Base-by-base conservation (phyloP, 2,329 filamentous ascomycete species). In the Fusarium burgessii region DNA sequence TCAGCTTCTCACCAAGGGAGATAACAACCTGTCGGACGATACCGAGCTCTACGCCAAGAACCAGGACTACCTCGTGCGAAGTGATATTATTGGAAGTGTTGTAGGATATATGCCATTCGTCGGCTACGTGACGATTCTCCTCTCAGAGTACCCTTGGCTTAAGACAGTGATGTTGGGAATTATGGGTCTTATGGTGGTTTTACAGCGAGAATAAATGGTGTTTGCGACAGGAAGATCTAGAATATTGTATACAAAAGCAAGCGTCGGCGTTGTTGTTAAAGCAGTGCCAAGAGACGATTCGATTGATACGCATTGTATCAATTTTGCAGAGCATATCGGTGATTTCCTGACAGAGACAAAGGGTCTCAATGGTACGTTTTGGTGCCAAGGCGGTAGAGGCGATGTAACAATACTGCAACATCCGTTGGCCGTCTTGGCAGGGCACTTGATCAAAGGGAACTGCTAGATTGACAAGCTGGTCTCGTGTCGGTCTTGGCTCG, bases 131-230 rank as follows among this genome's bases (percentile, higher is more conserved):
- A 99, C 96, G 3, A 99, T 99, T 75, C 85, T 98, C 81, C 85
- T 99, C 69, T 96, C 93, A 70, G 96, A 99, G 81, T 91, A 99
- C 79, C 96, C 96, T 9, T 98, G 95, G 95, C 81, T 98, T 76
- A 99, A 99, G 88, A 97, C 93, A 45, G 95, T 91, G 29, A 93
- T 98, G 91, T 82, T 99, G 77, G 95, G 93, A 3, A 88, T 98
- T 54, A 99, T 99, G 96, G 96, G 95, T 3, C 80, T 98, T 76
- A 90, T 97, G 83, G 96, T 98, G 29, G 91, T 99, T 50, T 80
- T 99, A 76, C 96, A 99, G 81, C 85, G 95, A 77, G 96, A 99
- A 84, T 98, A 84, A 49, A 40, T 17, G 40, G 45, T 40, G 13
- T 42, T 25, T 29, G 35, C 23, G 41, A 42, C 13, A 55, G 47